These are phyloP conservation scores for Daldinia vernicosa DNA, from an alignment of 495 filamentous ascomycete species.

Conservation along the genomic window DNA sequence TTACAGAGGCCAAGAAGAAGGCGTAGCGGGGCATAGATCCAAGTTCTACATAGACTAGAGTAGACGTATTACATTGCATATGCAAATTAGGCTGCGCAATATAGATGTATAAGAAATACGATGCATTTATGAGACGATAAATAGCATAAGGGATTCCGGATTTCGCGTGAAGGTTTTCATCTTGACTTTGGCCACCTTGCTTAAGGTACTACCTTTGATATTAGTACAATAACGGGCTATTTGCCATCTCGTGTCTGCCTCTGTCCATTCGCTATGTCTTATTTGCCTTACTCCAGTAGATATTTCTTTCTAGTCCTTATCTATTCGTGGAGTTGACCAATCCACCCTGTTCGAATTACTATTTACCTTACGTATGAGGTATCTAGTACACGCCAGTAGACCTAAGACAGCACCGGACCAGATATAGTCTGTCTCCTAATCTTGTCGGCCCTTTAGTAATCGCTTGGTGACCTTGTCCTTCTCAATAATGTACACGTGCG, in stretches of 20 bases:
- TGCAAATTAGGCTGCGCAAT: constrained; percentile 6
- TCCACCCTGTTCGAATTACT: constrained; percentile 1
- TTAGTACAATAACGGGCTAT: constrained; percentile 30
- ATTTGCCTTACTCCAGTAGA: background rate
- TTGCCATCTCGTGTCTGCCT: constrained; percentile 18
- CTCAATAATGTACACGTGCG: constrained; percentile 98
- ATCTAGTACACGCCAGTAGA: background rate
- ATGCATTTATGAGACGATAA: constrained; percentile 14
- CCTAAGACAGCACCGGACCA: background rate
- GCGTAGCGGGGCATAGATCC: constrained; percentile 32
- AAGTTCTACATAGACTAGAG: constrained; percentile 44
- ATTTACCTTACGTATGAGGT: background rate
- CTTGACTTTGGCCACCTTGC: constrained; percentile 14
- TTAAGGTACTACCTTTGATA: constrained; percentile 24
- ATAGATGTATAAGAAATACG: constrained; percentile 25
- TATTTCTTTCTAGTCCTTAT: background rate
- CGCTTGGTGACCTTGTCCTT: constrained; percentile 99
- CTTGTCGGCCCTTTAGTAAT: constrained; percentile 85
- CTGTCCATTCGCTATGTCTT: background rate
- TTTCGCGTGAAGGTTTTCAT: constrained; percentile 4
- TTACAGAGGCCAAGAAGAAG: constrained; percentile 56
- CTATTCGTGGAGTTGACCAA: background rate
- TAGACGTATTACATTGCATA: constrained; percentile 29
- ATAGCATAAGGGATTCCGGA: background rate
- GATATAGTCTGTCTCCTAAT: constrained; percentile 47